Evolutionary conservation across 805 yeast species (phyloP).

Genomic region (Wickerhamiella cacticola): DNA sequence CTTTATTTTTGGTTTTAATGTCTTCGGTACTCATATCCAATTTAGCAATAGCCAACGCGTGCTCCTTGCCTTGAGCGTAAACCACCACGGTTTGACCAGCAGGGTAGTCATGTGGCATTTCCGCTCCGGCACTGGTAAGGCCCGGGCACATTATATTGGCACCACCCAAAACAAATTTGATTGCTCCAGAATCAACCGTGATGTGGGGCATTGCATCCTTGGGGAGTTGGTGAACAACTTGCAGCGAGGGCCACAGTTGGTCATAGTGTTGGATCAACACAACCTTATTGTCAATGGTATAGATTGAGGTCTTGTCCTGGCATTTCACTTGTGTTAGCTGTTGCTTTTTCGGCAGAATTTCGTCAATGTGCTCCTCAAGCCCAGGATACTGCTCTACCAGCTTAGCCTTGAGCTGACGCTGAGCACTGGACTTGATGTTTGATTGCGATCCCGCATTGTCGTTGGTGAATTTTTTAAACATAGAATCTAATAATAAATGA

Average conservation of each 20-base stretch:
- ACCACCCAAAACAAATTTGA: constrained; percentile 87
- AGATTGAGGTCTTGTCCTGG: constrained; percentile 76
- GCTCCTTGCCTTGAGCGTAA: constrained; percentile 86
- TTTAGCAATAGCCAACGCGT: constrained; percentile 84
- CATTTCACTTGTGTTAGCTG: constrained; percentile 72
- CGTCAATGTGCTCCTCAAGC: constrained; percentile 68
- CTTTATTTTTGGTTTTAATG: constrained; percentile 70
- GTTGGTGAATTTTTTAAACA: constrained; percentile 44
- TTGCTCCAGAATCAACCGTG: constrained; percentile 91
- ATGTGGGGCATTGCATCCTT: constrained; percentile 63
- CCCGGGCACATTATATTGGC: constrained; percentile 98
- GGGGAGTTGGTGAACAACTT: constrained; percentile 40
- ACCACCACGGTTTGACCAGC: constrained; percentile 65
- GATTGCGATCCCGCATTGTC: constrained; percentile 86
- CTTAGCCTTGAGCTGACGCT: constrained; percentile 69
- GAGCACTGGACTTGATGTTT: constrained; percentile 88
- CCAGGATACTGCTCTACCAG: constrained; percentile 60
- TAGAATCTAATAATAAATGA: no score
- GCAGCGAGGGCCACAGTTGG: constrained; percentile 62
- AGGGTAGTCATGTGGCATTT: constrained; percentile 58
- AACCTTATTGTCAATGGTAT: constrained; percentile 59
- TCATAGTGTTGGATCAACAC: constrained; percentile 72
- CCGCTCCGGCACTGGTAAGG: constrained; percentile 71
- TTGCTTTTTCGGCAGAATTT: constrained; percentile 76
- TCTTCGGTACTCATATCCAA: constrained; percentile 81